A percentile compares a stretch with the other conserved stretches of the same genome.
Evolutionary conservation across 805 yeast genomes (phyloP).

Genomic region (Torulaspora indica): DNA sequence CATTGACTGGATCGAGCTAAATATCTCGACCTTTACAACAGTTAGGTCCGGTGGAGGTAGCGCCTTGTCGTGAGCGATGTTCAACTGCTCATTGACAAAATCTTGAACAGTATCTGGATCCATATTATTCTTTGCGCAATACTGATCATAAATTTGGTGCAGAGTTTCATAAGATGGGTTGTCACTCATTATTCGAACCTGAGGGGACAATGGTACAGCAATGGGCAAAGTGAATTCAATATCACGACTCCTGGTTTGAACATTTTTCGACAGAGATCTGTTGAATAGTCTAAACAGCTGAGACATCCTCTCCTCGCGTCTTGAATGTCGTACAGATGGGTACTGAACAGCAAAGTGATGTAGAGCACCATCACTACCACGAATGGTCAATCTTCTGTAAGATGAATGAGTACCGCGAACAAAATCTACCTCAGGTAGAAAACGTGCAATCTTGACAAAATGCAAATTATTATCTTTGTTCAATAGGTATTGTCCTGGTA

Average conservation of each 20-base stretch:
- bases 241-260: slow-evolving; percentile 82
- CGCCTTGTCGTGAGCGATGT: slow-evolving; percentile 90
- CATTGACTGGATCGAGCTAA: slow-evolving; percentile 82
- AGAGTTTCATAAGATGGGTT: slow-evolving; percentile 64
- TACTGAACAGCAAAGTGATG: slow-evolving; percentile 95
- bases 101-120: slow-evolving; percentile 87
- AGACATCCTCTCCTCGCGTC: slow-evolving; percentile 92
- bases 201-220: slow-evolving; percentile 93
- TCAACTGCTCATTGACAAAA: slow-evolving; percentile 75
- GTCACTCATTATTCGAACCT: slow-evolving; percentile 87
- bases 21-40: slow-evolving; percentile 84
- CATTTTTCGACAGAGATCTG: slow-evolving; percentile 70
- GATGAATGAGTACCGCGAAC: slow-evolving; percentile 89
- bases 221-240: slow-evolving; percentile 81
- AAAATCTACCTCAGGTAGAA: slow-evolving; percentile 80
- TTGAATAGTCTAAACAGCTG: slow-evolving; percentile 88
- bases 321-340: slow-evolving; percentile 95
- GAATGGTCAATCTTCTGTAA: slow-evolving; percentile 77
- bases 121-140: slow-evolving; percentile 66
- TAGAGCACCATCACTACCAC: slow-evolving; percentile 89
- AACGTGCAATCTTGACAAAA: slow-evolving; percentile 88
- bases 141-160: slow-evolving; percentile 82
- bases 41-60: slow-evolving; percentile 88
- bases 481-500: slow-evolving; percentile 92
- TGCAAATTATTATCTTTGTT: slow-evolving; percentile 86